Conservation (phyloP, 768 basidiomycete genomes). For the Cubamyces lactineus region DNA sequence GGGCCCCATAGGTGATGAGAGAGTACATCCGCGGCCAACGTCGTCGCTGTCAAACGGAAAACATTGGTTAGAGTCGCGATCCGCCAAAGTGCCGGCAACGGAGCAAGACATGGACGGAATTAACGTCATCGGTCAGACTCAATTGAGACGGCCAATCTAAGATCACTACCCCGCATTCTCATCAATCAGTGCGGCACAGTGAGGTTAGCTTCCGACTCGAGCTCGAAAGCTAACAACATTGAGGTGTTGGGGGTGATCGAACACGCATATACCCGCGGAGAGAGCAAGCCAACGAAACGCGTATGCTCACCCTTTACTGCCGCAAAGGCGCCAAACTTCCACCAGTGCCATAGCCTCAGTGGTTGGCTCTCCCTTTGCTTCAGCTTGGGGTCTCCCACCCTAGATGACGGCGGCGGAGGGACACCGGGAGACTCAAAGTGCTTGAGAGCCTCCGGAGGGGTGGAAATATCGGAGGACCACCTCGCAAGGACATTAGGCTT, state of each 20-base stretch:
- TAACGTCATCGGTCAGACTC: neutral
- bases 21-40: conserved; percentile 68
- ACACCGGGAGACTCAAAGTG: conserved; percentile 72
- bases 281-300: neutral
- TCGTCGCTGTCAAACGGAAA: conserved; percentile 37
- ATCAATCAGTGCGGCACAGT: neutral
- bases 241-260: neutral
- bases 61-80: conserved; percentile 5
- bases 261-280: neutral
- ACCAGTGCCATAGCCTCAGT: conserved; percentile 67
- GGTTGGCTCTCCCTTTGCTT: conserved; percentile 58
- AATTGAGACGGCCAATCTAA: neutral
- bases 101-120: conserved; percentile 29
- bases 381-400: conserved; percentile 65
- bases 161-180: conserved; percentile 15
- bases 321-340: conserved; percentile 57
- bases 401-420: conserved; percentile 69
- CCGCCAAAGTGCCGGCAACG: conserved; percentile 41
- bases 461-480: conserved; percentile 9
- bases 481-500: conserved; percentile 3
- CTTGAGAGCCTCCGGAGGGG: conserved; percentile 35
- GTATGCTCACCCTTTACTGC: conserved; percentile 63
- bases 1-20: conserved; percentile 86
- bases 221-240: neutral
- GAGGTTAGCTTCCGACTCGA: neutral